phyloP scores from a whole-genome alignment of 73 alveolate species.

The Stentor roeselii region DNA sequence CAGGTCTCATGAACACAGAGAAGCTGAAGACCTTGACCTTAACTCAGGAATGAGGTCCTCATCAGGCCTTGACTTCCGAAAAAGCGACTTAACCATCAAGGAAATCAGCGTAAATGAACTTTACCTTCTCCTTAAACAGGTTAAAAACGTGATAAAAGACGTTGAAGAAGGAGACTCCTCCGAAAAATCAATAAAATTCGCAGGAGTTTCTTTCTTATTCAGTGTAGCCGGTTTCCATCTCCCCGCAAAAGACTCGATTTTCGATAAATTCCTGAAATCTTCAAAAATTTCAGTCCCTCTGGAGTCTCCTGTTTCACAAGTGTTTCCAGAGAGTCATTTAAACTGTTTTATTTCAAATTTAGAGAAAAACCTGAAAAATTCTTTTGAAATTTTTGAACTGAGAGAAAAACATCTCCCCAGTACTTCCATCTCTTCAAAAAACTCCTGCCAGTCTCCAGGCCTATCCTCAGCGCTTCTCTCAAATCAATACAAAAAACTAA shows the following conservation, averaged over 20 bases:
- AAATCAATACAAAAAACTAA: too few species aligned
- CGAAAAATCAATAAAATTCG: too few species aligned
- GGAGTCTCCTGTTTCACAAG: too few species aligned
- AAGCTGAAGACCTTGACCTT: background rate
- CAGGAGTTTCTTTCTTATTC: background rate
- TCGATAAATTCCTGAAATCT: background rate
- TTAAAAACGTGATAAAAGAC: background rate
- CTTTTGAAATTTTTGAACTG: too few species aligned
- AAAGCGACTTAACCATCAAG: background rate
- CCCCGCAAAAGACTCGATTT: background rate
- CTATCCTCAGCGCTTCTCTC: background rate
- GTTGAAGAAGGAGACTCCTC: background rate
- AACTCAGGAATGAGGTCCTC: background rate
- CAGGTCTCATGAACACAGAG: background rate
- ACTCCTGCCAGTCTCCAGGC: too few species aligned
- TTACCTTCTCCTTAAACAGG: background rate
- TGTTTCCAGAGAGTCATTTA: too few species aligned
- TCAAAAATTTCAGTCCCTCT: background rate
- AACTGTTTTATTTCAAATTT: background rate
- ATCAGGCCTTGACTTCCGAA: background rate
- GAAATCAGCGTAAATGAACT: background rate
- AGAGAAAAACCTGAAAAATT: background rate
- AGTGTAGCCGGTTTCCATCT: background rate
- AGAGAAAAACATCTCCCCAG: background rate
- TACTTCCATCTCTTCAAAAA: too few species aligned